Base-by-base conservation (phyloP, 139 green algal species). In the Desmodesmus armatus region DNA sequence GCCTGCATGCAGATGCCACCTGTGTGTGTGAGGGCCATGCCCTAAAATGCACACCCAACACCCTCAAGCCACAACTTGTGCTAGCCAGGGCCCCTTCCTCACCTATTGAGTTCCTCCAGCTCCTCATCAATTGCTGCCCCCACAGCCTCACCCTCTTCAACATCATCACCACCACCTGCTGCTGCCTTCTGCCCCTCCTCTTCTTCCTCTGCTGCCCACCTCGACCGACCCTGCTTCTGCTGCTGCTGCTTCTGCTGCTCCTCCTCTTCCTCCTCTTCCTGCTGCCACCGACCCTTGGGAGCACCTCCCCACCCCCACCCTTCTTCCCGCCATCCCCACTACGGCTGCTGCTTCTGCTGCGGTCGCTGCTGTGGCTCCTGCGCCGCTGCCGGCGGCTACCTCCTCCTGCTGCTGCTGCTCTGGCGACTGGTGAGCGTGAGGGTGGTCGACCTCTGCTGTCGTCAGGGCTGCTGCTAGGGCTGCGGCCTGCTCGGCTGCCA, bases 321-420 rank as follows among this genome's bases (percentile, higher is more conserved):
- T n/a, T 67, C 17, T 40, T 65, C 51, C 49, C 5, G 65, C 39
- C 17, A 27, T 19, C 35, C 35, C 23, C 35, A 1, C 25, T 37
- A 31, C 31, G 25, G 40, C 58, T 84, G 62, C 78, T 77, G 78
- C 78, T 71, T 13, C 69, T 37, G 69, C 67, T 79, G 69, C 39
- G 49, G 39, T 69, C n/a, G 67, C 39, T 40, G 43, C 63, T 67
- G 62, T 63, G 9, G n/a, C 40, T 41, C 39, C 73, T 80, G 49
- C 78, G 40, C 27, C 39, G 11, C 33, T 43, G n/a, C 21, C 75
- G 53, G 21, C 63, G 23, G 31, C 31, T 21, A 60, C 27, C n/a
- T n/a, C 9, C 70, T 78, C 13, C 70, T 76, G 87, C 80, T 5
- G 87, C 78, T 29, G 87, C 85, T 11, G 80, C 91, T 88, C 66